Evolutionary conservation across 306 rosid species (phyloP).

Genomic region (Bauhinia variegata): DNA sequence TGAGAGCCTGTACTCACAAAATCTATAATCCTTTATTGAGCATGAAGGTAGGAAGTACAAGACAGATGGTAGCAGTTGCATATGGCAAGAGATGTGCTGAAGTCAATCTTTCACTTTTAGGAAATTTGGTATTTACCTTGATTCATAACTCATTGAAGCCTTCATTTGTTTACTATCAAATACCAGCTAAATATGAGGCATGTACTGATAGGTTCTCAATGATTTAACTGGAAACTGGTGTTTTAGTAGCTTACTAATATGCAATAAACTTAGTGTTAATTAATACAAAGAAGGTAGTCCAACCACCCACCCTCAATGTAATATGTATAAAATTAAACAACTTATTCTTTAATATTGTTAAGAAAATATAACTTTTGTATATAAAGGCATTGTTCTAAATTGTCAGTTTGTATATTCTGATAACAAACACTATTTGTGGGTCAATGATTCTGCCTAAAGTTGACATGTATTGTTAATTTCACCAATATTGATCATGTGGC

Average conservation of each 20-base stretch:
- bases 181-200: slow-evolving; percentile 10
- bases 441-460: slow-evolving; percentile 26
- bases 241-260: slow-evolving; percentile 24
- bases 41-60: slow-evolving; percentile 83
- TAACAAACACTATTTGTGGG: slow-evolving; percentile 1
- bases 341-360: slow-evolving; percentile 17
- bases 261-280: not conserved
- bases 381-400: slow-evolving; percentile 25
- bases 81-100: slow-evolving; percentile 91
- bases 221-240: slow-evolving; percentile 12
- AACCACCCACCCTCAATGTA: not conserved
- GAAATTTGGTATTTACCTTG: slow-evolving; percentile 73
- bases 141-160: slow-evolving; percentile 13
- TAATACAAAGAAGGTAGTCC: not conserved
- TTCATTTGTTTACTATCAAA: slow-evolving; percentile 11
- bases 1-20: slow-evolving; percentile 36
- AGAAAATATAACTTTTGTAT: slow-evolving; percentile 27
- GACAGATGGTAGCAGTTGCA: slow-evolving; percentile 72
- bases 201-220: slow-evolving; percentile 25
- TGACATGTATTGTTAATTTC: slow-evolving; percentile 15
- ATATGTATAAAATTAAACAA: slow-evolving; percentile 8
- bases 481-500: slow-evolving; percentile 16
- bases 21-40: slow-evolving; percentile 39
- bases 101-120: slow-evolving; percentile 73
- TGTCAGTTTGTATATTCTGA: slow-evolving; percentile 13